Evolutionary conservation across 2,329 filamentous ascomycete species (phyloP).

Genomic region (Aspergillus caelatus): DNA sequence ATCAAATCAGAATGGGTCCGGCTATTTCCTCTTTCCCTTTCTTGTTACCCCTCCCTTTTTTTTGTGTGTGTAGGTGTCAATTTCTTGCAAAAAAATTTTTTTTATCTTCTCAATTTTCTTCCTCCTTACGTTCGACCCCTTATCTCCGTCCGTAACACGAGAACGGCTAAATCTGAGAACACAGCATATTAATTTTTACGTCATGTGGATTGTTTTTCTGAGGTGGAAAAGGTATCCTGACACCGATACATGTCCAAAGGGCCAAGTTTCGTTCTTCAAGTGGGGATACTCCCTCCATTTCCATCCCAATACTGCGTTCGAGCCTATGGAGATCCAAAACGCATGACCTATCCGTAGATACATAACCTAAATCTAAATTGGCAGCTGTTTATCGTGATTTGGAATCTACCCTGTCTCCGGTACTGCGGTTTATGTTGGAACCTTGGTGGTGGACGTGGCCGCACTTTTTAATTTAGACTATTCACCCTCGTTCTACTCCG

Average conservation of each 20-base stretch:
- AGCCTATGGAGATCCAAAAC: neutral
- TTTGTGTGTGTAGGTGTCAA: neutral
- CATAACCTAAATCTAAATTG: conserved; percentile 4
- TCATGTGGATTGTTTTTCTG: neutral
- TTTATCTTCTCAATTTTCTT: neutral
- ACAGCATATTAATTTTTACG: neutral
- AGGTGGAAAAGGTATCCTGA: neutral
- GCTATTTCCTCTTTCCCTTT: neutral
- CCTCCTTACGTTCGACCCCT: neutral
- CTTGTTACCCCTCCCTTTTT: neutral
- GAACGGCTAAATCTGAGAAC: neutral
- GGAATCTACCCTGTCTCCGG: conserved; percentile 2
- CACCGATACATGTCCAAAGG: neutral
- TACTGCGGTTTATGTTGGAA: neutral
- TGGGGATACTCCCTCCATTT: neutral
- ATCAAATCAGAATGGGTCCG: conserved; percentile 11
- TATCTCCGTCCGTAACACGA: neutral
- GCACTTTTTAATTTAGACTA: neutral
- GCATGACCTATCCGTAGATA: conserved; percentile 3
- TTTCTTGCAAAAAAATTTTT: neutral
- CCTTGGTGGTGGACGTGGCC: neutral
- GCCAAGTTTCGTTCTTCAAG: neutral
- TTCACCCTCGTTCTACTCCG: neutral
- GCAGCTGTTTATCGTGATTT: conserved; percentile 1
- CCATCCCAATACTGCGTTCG: neutral